Evolutionary conservation across 2,329 filamentous ascomycete genomes (phyloP), one percentile per base, ranked within the genome.

Genomic region (Colletotrichum lini): DNA sequence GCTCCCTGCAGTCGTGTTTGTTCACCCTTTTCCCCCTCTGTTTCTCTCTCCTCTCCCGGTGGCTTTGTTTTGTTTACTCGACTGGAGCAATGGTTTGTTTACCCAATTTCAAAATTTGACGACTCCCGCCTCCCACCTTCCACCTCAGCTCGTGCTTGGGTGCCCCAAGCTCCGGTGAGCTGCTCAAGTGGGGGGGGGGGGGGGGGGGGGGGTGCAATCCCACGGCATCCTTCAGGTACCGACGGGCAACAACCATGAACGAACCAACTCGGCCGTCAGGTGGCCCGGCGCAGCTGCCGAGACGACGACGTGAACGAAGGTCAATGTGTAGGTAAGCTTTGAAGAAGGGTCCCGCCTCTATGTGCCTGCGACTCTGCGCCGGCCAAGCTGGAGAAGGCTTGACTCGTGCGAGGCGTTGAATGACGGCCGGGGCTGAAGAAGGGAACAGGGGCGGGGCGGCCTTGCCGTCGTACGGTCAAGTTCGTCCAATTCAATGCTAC

Each of bases 321-420:
- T 23, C 30, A n/a, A 26, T 40, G 44, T 30, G 13, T 18, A 38
- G 30, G 44, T 40, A 35, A 61, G 58, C 30, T 50, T 49, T 50
- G 26, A 21, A 38, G 57, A 42, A 47, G 42, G 42, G 56, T 10
- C 9, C 56, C 56, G 16, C 26, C 42, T 30, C 13, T 35, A 16
- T 44, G 23, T 59, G 26, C n/a, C 57, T 35, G 23, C 50, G 30
- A 30, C 6, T 30, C 30, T 30, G 30, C 30, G 30, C 30, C 30
- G 30, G 18, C 15, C 50, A 30, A 18, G 12, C 52, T n/a, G 30
- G 15, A 54, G 18, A 38, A 35, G 49, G 50, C 64, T 70, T 70
- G 67, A 67, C 67, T 70, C 64, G 64, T n/a, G 42, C 26, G 63
- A 70, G 67, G 50, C 62, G 49, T 70, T 56, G 8, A 42, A 60